Evolutionary conservation across 2,329 filamentous ascomycete genomes (phyloP).

Genomic region (Fusarium sp.): DNA sequence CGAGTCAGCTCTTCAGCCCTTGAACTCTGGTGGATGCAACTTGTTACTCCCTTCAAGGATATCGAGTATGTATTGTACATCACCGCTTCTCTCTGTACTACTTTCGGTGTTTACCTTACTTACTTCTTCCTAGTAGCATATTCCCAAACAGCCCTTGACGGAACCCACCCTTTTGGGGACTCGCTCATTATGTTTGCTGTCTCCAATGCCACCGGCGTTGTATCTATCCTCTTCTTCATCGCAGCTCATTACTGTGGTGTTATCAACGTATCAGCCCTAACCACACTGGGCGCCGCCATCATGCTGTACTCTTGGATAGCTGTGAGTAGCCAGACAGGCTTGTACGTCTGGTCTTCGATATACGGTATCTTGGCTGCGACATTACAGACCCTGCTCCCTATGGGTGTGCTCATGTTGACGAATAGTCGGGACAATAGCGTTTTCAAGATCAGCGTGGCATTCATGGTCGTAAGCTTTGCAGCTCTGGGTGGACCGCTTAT

Average conservation of each 20-base stretch:
- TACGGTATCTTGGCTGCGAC: slow-evolving; percentile 72
- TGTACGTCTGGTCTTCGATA: slow-evolving; percentile 71
- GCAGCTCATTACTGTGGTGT: slow-evolving; percentile 69
- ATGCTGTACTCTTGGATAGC: slow-evolving; percentile 68
- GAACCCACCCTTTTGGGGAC: slow-evolving; percentile 56
- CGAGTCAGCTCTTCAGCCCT: slow-evolving; percentile 55
- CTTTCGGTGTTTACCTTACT: slow-evolving; percentile 65
- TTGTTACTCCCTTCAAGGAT: slow-evolving; percentile 57
- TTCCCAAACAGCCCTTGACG: slow-evolving; percentile 55
- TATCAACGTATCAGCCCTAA: slow-evolving; percentile 69
- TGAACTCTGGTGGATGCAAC: slow-evolving; percentile 57
- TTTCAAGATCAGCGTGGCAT: slow-evolving; percentile 68
- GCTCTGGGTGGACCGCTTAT: slow-evolving; percentile 65
- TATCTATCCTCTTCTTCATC: slow-evolving; percentile 65
- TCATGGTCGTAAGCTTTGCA: slow-evolving; percentile 65
- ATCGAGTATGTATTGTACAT: slow-evolving; percentile 57
- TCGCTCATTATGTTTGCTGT: slow-evolving; percentile 72
- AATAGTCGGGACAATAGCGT: slow-evolving; percentile 63
- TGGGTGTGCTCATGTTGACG: slow-evolving; percentile 65
- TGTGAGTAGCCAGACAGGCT: slow-evolving; percentile 58
- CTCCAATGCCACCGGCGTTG: slow-evolving; percentile 70
- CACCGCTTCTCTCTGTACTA: slow-evolving; percentile 54
- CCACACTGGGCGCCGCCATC: slow-evolving; percentile 54
- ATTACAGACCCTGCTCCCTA: slow-evolving; percentile 74
- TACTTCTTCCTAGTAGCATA: slow-evolving; percentile 69